Evolutionary conservation across 2,329 filamentous ascomycete species (phyloP).

Genomic region (Diplodia sapinea): DNA sequence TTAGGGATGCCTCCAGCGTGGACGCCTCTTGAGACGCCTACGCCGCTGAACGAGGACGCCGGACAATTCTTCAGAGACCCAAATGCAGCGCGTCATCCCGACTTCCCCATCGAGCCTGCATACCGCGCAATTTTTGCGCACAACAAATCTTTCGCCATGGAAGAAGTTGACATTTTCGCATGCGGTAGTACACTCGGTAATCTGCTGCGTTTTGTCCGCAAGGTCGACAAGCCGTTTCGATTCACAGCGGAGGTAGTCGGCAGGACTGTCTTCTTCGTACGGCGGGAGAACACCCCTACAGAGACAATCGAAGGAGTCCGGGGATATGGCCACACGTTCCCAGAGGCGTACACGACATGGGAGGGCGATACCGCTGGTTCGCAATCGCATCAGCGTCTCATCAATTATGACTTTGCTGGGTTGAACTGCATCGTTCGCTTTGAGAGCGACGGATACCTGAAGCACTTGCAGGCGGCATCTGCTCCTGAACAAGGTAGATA

Average conservation of each 20-base stretch:
- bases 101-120: slow-evolving; percentile 59
- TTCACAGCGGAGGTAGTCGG: slow-evolving; percentile 64
- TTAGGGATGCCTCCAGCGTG: slow-evolving; percentile 59
- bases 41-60: slow-evolving; percentile 51
- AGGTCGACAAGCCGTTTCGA: slow-evolving; percentile 58
- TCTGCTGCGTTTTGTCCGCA: slow-evolving; percentile 62
- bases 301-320: slow-evolving; percentile 61
- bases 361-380: slow-evolving; percentile 60
- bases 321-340: slow-evolving; percentile 71
- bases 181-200: slow-evolving; percentile 68
- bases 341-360: slow-evolving; percentile 70
- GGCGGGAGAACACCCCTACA: slow-evolving; percentile 65
- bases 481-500: no score
- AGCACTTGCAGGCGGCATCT: slow-evolving; percentile 5
- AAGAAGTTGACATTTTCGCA: slow-evolving; percentile 60
- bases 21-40: slow-evolving; percentile 50
- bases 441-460: slow-evolving; percentile 64
- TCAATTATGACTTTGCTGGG: slow-evolving; percentile 64
- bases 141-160: slow-evolving; percentile 45
- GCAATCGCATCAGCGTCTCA: slow-evolving; percentile 65
- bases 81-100: slow-evolving; percentile 59
- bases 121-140: slow-evolving; percentile 52
- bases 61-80: slow-evolving; percentile 61
- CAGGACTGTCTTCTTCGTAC: slow-evolving; percentile 66
- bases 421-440: slow-evolving; percentile 61